Conservation (phyloP, 805 yeast species). For the Ogataea haglerorum region DNA sequence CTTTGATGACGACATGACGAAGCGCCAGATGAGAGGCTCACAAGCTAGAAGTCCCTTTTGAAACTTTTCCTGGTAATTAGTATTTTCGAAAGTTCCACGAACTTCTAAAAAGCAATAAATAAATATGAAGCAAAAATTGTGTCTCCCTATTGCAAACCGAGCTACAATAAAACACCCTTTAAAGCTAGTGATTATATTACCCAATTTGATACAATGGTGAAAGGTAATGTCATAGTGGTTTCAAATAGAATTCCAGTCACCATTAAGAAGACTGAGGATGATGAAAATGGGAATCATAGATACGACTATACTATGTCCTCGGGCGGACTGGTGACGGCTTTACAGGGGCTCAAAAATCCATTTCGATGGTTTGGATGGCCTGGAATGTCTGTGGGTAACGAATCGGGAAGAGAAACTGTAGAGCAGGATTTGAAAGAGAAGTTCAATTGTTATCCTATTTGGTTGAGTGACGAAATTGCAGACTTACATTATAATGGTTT, state of each 20-base stretch:
- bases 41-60: not conserved
- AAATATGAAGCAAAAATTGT: no score
- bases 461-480: conserved; percentile 82
- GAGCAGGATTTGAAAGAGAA: conserved; percentile 65
- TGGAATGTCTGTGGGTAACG: conserved; percentile 78
- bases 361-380: conserved; percentile 99
- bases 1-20: no score
- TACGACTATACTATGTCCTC: conserved; percentile 91
- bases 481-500: conserved; percentile 97
- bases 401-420: conserved; percentile 61
- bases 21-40: no score
- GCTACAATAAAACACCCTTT: no score
- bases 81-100: not conserved
- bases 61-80: not conserved
- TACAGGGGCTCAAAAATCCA: conserved; percentile 84
- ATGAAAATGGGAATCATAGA: conserved; percentile 40
- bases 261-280: conserved; percentile 46
- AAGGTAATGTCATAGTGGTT: conserved; percentile 81
- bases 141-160: no score
- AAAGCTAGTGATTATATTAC: not conserved
- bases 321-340: conserved; percentile 95
- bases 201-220: conserved; percentile 9
- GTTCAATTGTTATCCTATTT: conserved; percentile 89
- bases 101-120: conserved; percentile 1
- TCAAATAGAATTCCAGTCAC: conserved; percentile 96